Conservation (phyloP, 805 yeast species). For the Metschnikowia reukaufii region DNA sequence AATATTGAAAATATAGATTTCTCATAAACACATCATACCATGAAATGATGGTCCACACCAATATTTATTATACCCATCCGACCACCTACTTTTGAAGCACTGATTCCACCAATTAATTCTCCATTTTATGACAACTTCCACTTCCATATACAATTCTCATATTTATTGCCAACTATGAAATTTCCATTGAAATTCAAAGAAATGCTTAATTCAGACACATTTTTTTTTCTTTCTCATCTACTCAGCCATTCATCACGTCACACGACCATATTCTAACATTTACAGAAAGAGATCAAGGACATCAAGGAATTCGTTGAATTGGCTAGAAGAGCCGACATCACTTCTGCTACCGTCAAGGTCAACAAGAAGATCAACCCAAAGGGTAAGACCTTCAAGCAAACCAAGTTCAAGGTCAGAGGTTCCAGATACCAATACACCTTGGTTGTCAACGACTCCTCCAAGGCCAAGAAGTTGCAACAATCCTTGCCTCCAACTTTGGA, state of each 20-base stretch:
- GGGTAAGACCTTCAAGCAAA: constrained; percentile 86
- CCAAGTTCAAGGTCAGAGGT: constrained; percentile 99
- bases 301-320: constrained; percentile 96
- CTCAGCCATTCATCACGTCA: neutral
- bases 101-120: too few species aligned
- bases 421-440: constrained; percentile 91
- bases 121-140: too few species aligned
- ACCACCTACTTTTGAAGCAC: too few species aligned
- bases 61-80: too few species aligned
- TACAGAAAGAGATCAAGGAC: constrained; percentile 79
- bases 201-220: too few species aligned
- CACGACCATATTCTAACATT: constrained; percentile 15
- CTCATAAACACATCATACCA: too few species aligned
- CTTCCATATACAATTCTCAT: too few species aligned
- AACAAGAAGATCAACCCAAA: constrained; percentile 77
- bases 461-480: constrained; percentile 97
- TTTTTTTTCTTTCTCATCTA: too few species aligned
- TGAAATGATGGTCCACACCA: too few species aligned
- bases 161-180: neutral
- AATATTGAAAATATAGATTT: too few species aligned
- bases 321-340: constrained; percentile 94
- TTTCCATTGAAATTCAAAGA: neutral
- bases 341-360: constrained; percentile 90
- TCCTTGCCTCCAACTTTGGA: constrained; percentile 93
- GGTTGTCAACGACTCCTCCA: constrained; percentile 90